Evolutionary conservation across 2,329 filamentous ascomycete species (phyloP), one percentile per base, ranked within the genome.

Genomic region (Paramyrothecium roridum): DNA sequence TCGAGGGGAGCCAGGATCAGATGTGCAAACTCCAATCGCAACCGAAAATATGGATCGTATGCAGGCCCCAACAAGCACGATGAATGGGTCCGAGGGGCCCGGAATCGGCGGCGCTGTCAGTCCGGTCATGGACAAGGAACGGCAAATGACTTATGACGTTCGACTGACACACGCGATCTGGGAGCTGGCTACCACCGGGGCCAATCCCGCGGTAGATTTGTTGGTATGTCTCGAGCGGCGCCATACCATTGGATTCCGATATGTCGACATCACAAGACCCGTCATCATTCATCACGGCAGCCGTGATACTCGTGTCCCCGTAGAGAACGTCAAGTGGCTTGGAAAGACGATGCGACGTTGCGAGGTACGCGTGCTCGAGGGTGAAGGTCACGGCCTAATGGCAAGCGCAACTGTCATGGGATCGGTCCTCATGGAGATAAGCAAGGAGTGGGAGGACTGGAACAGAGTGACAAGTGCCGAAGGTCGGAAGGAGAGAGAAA

Each of bases 361-460:
- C 70, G 95, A 98, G 70, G 91, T 99, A 16, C 81, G 93, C 6
- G 86, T 98, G 6, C 79, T 99, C 3, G 90, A 96, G 62, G 91
- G 90, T 7, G 93, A 99, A 71, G 91, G 93, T 3, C 95, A 99
- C 68, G 93, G 95, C 0, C 77, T 99, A 22, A 99, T 99, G 95
- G 95, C 95, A 1, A 96, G 89, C 62, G 93, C 95, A 1, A 79
- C 80, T 16, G 93, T 98, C 48, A 99, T 99, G 95, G 90, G 91
- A 47, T 86, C 88, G 20, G 89, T 98, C n/a, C 76, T 99, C 37
- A 93, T 91, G 72, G 95, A 99, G 75, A 96, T 99, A 66, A 89
- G 90, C 52, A 87, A 87, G 62, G 95, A 98, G 70, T 98, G 93
- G 93, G 89, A 93, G 61, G 90, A 93, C 65, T 93, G 90, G 90